These are phyloP conservation scores for Yamadazyma phyllophila DNA, from an alignment of 805 yeast species.

Conservation along the genomic window DNA sequence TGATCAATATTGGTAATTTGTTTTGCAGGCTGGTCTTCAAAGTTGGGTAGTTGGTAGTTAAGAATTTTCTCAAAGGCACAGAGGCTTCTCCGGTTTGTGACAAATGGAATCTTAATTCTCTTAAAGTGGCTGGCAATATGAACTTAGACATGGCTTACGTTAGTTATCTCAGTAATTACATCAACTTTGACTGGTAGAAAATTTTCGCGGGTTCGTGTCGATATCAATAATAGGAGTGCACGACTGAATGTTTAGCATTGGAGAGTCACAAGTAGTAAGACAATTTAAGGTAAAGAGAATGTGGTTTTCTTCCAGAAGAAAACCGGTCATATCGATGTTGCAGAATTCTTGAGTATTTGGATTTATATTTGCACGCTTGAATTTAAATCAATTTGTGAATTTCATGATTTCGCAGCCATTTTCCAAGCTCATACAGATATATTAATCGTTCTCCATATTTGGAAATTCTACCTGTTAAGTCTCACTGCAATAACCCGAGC, in stretches of 20 bases:
- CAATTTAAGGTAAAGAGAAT: no score
- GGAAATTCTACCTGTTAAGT: no score
- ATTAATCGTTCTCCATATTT: no score
- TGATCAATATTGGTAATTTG: constrained; percentile 66
- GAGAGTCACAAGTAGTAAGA: no score
- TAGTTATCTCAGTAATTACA: constrained; percentile 5
- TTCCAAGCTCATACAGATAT: no score
- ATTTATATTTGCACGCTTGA: no score
- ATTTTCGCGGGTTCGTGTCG: constrained; percentile 1
- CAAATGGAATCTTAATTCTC: constrained; percentile 78
- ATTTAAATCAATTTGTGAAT: no score
- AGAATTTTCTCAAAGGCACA: constrained; percentile 60
- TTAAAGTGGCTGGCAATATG: constrained; percentile 54
- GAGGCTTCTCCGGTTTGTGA: constrained; percentile 79
- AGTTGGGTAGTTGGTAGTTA: constrained; percentile 62
- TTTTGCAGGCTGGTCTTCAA: constrained; percentile 58
- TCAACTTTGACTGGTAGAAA: constrained; percentile 12
- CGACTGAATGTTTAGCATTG: background rate
- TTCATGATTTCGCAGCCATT: no score
- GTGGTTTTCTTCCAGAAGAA: no score
- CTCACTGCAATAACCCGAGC: no score
- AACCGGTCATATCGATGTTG: no score
- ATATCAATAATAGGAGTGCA: background rate
- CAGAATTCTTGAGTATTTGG: no score
- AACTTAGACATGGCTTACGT: constrained; percentile 35